Evolutionary conservation across 306 rosid genomes (phyloP).

Genomic region (Elaeagnus macrophylla): DNA sequence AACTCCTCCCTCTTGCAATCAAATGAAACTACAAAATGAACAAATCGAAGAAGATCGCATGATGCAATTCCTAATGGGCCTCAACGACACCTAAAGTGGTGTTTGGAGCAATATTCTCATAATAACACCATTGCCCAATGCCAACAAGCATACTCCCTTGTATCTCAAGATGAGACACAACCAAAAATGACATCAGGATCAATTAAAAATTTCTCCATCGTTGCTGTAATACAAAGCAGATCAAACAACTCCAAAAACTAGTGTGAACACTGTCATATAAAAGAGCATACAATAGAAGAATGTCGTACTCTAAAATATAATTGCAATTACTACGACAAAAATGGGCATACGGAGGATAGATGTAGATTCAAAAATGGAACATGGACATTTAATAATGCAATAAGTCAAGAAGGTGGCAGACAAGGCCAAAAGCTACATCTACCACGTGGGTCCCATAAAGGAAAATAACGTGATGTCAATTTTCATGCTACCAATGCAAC

Average conservation of each 20-base stretch:
- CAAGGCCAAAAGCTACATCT: too few relatives aligned
- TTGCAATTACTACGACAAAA: too few relatives aligned
- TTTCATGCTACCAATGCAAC: too few relatives aligned
- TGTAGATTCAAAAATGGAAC: too few relatives aligned
- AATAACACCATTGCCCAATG: background rate
- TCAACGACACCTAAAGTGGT: conserved; percentile 12
- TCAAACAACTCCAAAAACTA: conserved; percentile 6
- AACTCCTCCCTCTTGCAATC: conserved; percentile 2
- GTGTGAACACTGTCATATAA: conserved; percentile 18
- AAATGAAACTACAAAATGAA: conserved; percentile 19
- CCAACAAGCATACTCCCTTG: background rate
- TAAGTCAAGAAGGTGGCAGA: too few relatives aligned
- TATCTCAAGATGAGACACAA: conserved; percentile 15
- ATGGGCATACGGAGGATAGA: too few relatives aligned
- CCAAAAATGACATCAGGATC: conserved; percentile 15
- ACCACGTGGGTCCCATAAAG: too few relatives aligned
- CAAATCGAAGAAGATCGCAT: conserved; percentile 4
- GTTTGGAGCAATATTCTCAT: conserved; percentile 4
- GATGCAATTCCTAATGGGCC: conserved; percentile 26
- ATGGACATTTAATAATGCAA: too few relatives aligned
- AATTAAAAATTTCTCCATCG: conserved; percentile 20
- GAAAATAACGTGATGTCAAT: too few relatives aligned
- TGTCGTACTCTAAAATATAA: too few relatives aligned
- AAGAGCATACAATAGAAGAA: too few relatives aligned
- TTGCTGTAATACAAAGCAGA: conserved; percentile 1